phyloP scores from a whole-genome alignment of 2,329 filamentous ascomycete genomes.

The Aphanoascus verrucosus region DNA sequence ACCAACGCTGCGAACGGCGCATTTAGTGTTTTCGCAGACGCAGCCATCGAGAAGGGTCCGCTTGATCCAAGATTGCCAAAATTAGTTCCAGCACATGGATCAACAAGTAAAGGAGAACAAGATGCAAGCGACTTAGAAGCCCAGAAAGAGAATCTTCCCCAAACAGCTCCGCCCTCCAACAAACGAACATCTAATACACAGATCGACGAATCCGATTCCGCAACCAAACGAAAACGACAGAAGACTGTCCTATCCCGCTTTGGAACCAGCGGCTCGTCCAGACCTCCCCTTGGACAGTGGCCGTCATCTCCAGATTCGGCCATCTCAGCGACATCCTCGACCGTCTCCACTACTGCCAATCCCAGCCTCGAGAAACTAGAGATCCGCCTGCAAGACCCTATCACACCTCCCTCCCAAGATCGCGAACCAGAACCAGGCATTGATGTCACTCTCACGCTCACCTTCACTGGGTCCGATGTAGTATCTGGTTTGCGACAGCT shows the following conservation, averaged over 20 bases:
- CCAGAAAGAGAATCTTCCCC: slow-evolving; percentile 14
- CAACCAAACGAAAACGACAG: slow-evolving; percentile 35
- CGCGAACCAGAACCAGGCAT: slow-evolving; percentile 5
- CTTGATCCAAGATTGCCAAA: slow-evolving; percentile 38
- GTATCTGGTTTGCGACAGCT: slow-evolving; percentile 70
- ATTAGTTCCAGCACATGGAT: slow-evolving; percentile 26
- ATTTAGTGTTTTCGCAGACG: slow-evolving; percentile 68
- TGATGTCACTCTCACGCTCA: slow-evolving; percentile 38
- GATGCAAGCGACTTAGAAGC: slow-evolving; percentile 3
- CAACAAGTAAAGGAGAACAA: slow-evolving; percentile 21
- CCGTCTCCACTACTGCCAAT: not conserved
- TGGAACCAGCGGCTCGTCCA: slow-evolving; percentile 44
- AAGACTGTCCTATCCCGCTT: slow-evolving; percentile 60
- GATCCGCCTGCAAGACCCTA: slow-evolving; percentile 41
- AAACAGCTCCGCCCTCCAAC: slow-evolving; percentile 6
- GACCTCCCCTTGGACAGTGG: slow-evolving; percentile 15
- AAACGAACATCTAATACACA: not conserved
- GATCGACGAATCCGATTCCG: slow-evolving; percentile 11
- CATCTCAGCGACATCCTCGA: slow-evolving; percentile 11
- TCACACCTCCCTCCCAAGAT: slow-evolving; percentile 14
- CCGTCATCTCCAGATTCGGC: not conserved
- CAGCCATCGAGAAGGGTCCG: slow-evolving; percentile 42
- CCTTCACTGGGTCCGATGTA: slow-evolving; percentile 65
- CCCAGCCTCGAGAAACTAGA: slow-evolving; percentile 38
- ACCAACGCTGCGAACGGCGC: slow-evolving; percentile 64